Base-by-base conservation (phyloP, 495 filamentous ascomycete genomes). In the Annulohypoxylon bovei region DNA sequence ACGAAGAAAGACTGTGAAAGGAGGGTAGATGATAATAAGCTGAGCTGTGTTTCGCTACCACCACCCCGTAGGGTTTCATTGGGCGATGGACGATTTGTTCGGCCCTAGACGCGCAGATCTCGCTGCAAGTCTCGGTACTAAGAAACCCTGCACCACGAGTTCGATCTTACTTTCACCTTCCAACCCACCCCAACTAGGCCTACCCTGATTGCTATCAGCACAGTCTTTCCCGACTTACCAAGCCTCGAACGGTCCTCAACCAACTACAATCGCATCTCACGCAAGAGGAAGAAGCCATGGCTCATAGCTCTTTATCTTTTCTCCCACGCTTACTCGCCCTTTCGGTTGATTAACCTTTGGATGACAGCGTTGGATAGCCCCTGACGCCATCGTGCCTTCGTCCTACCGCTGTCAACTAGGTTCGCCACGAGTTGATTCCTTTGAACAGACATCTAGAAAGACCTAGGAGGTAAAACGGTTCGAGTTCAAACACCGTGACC, bases 41-140 rank as follows among this genome's bases (percentile, higher is more conserved):
- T 53, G 49, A 33, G 49, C 49, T 53, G 22, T 42, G 39, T 42
- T 9, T 53, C 49, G 28, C 16, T 67, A 58, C 16, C 44, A 58
- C 27, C 60, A 63, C 67, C 33, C 60, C 37, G 16, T 57, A 59
- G 61, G 67, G 59, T 60, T 37, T 53, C 25, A 50, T 59, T 62
- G 57, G 40, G 22, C 39, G 27, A 18, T 62, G 57, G 40, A 14
- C 39, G 27, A 18, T 35, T 32, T 14, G 32, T 18, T 68, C 65
- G 70, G 60, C 70, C 70, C 65, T 72, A 32, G 65, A 68, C 53
- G 32, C 60, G 70, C 70, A 72, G 70, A 72, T 72, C 70, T 54
- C 58, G 44, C 65, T 72, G 70, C 70, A 72, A 60, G 70, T 72
- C 70, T 72, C 70, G 70, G 70, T 72, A 72, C 70, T 68, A 65